Conservation (phyloP, 352 stramenopile genomes). For the Phytophthora sansomeana region DNA sequence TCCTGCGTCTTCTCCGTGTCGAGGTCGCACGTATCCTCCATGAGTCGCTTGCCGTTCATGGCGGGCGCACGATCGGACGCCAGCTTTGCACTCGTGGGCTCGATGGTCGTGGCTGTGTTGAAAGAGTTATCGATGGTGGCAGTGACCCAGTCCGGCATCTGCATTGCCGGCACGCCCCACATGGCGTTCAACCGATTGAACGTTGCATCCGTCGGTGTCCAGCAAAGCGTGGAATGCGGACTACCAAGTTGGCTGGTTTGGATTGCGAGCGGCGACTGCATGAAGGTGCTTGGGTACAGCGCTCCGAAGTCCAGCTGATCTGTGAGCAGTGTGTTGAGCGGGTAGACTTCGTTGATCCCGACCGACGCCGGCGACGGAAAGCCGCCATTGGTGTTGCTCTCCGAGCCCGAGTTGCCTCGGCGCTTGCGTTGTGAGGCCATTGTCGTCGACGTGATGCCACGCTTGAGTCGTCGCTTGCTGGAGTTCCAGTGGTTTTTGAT, state of each 20-base stretch:
- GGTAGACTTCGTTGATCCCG: slow-evolving; percentile 13
- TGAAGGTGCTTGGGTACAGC: slow-evolving; percentile 27
- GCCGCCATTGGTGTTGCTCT: slow-evolving; percentile 7
- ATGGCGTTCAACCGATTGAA: slow-evolving; percentile 33
- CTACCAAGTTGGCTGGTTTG: slow-evolving; percentile 31
- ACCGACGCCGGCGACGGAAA: slow-evolving; percentile 3
- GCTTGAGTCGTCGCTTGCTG: slow-evolving; percentile 79
- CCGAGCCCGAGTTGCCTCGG: slow-evolving; percentile 5
- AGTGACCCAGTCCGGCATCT: slow-evolving; percentile 31
- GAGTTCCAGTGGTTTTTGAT: slow-evolving; percentile 95
- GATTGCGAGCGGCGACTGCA: slow-evolving; percentile 44
- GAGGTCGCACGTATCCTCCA: slow-evolving; percentile 30
- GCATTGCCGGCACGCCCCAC: slow-evolving; percentile 29
- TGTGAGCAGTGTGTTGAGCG: slow-evolving; percentile 28
- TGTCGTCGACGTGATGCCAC: slow-evolving; percentile 42
- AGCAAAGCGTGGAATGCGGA: slow-evolving; percentile 32
- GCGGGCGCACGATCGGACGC: slow-evolving; percentile 38
- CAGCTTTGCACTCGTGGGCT: slow-evolving; percentile 56
- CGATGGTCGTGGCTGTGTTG: slow-evolving; percentile 52
- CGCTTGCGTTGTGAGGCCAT: slow-evolving; percentile 30
- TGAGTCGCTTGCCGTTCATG: slow-evolving; percentile 46
- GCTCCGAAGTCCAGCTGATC: slow-evolving; percentile 32
- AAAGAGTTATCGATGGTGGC: slow-evolving; percentile 13
- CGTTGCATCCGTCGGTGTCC: slow-evolving; percentile 40
- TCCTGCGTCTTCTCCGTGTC: slow-evolving; percentile 17